These are phyloP conservation scores for Clarireedia hainanense DNA, from an alignment of 2,329 filamentous ascomycete species.

Conservation along the genomic window DNA sequence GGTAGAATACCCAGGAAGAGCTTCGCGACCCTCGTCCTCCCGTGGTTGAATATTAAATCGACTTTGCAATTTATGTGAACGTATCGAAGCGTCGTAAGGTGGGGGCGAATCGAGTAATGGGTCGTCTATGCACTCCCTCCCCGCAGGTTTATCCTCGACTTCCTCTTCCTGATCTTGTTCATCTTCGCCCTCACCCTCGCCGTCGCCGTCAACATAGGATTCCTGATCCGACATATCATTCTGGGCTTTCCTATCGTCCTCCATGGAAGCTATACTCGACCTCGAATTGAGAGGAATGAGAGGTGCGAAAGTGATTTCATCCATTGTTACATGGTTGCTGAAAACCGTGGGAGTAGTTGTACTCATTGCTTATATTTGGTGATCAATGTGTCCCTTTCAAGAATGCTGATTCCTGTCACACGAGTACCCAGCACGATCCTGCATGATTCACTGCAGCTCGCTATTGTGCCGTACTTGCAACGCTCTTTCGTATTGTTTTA, in stretches of 20 bases:
- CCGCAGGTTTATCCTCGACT: background rate
- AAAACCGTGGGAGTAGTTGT: background rate
- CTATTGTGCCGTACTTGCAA: no score
- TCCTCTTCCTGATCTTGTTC: background rate
- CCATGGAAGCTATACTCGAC: conserved; percentile 1
- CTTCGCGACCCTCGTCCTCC: conserved; percentile 36
- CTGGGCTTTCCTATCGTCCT: conserved; percentile 1
- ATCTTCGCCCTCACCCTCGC: background rate
- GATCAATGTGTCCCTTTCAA: background rate
- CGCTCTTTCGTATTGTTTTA: no score
- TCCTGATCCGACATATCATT: conserved; percentile 3
- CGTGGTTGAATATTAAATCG: conserved; percentile 29
- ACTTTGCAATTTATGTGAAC: conserved; percentile 10
- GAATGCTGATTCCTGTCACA: background rate
- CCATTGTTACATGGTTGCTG: conserved; percentile 8
- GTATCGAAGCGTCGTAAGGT: conserved; percentile 16
- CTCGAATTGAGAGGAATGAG: background rate
- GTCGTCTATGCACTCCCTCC: background rate
- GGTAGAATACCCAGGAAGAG: conserved; percentile 49
- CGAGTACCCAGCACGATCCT: background rate
- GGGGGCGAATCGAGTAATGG: conserved; percentile 14
- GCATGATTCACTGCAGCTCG: background rate
- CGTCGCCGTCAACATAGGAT: background rate
- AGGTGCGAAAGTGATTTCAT: background rate
- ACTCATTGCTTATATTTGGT: conserved; percentile 1